Base-by-base conservation (phyloP, 805 yeast species). In the Kodamaea fukazawae region DNA sequence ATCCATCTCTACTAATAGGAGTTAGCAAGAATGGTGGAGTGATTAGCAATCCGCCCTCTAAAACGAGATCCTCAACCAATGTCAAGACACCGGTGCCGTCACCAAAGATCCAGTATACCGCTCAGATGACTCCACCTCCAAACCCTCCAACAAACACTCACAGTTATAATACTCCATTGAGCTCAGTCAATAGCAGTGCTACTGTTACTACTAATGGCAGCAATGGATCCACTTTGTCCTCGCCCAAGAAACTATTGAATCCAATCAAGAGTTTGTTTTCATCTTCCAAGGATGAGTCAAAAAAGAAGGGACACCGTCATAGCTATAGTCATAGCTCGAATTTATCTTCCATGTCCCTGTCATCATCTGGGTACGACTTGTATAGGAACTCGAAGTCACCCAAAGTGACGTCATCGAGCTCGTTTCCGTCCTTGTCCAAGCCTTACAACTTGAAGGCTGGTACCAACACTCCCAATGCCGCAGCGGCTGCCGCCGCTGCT, bases 181-280 rank as follows among this genome's bases (percentile, higher is more conserved):
- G 38, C 28, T 35, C 38, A 15, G 27, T 29, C 15, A 22, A 22
- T 4, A 34, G 30, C 30, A 34, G 30, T 17, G 30, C 36, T 12
- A 34, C 36, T 11, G 15, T 29, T 5, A 20, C 26, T 11, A 14
- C 25, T 11, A 18, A 7, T 15, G 31, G 30, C 15, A 35, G 29
- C 35, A 15, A 29, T 18, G 34, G 30, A 10, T 30, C 36, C 11
- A 16, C 46, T 2, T 20, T 41, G 29, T 42, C 44, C 33, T 55
- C 60, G 10, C 61, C 62, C 13, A 57, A 57, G 36, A 55, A 55
- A 43, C 51, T 57, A 25, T 42, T 57, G 26, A 55, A 58, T 2
- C 62, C 62, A 11, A 57, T 57, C 26, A 55, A 53, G 47, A 57
- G 55, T 43, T 18, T 49, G 47, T 57, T 53, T 42, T 49, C 46